Evolutionary conservation across 1,139 yeast genomes (phyloP).

Genomic region (Debaryomyces coudertii): DNA sequence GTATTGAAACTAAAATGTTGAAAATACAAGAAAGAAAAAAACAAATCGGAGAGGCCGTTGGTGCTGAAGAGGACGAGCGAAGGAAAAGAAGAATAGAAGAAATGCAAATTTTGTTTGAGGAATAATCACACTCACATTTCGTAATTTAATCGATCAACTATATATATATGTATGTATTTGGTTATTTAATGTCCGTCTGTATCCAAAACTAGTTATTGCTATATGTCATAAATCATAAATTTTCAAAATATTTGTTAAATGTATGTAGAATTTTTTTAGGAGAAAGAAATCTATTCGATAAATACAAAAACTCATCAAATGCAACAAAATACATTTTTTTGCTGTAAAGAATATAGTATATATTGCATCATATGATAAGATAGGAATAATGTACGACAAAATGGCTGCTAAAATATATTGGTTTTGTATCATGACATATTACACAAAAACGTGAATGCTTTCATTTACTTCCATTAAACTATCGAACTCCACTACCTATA

Average conservation of each 20-base stretch:
- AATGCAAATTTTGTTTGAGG: slow-evolving; percentile 73
- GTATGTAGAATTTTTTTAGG: too few species aligned
- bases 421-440: not conserved
- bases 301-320: too few species aligned
- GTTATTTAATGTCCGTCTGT: not conserved
- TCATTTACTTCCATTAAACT: not conserved
- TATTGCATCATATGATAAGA: too few species aligned
- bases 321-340: too few species aligned
- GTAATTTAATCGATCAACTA: not conserved
- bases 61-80: slow-evolving; percentile 76
- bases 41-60: slow-evolving; percentile 83
- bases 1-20: slow-evolving; percentile 91
- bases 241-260: too few species aligned
- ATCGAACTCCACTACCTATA: not conserved
- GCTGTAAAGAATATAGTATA: too few species aligned
- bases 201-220: too few species aligned
- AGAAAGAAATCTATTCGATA: too few species aligned
- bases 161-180: not conserved
- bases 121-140: slow-evolving; percentile 20
- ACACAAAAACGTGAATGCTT: not conserved
- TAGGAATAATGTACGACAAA: not conserved
- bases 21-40: slow-evolving; percentile 84
- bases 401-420: not conserved
- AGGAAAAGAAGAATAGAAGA: slow-evolving; percentile 78
- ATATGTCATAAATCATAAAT: too few species aligned